Conservation (phyloP, 768 basidiomycete species). For the Porpolomopsis calyptriformis region DNA sequence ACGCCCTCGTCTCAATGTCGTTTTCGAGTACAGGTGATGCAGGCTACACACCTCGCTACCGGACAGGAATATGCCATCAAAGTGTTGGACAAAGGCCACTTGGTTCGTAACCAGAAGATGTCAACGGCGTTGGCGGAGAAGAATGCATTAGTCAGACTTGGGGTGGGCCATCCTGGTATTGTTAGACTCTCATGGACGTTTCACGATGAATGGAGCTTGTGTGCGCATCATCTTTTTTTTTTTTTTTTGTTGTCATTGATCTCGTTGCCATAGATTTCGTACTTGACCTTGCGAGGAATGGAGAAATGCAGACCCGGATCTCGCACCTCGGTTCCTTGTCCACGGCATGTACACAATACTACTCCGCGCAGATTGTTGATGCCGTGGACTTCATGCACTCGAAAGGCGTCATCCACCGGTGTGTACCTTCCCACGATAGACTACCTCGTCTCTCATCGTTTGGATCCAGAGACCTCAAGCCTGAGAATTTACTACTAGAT, state of each 20-base stretch:
- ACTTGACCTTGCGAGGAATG: constrained; percentile 65
- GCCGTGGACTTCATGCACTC: constrained; percentile 86
- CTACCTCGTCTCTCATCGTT: constrained; percentile 4
- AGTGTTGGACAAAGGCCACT: constrained; percentile 74
- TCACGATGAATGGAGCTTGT: constrained; percentile 75
- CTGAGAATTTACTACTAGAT: constrained; percentile 87
- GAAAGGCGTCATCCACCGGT: constrained; percentile 84
- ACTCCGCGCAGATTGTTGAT: constrained; percentile 83
- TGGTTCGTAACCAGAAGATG: constrained; percentile 69
- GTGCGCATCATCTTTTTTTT: constrained; percentile 35
- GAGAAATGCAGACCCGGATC: constrained; percentile 66
- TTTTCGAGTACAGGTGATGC: constrained; percentile 38
- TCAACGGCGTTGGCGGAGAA: constrained; percentile 73
- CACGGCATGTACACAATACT: constrained; percentile 63
- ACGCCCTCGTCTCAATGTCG: constrained; percentile 1
- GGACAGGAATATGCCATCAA: constrained; percentile 67
- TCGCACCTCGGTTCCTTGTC: constrained; percentile 81
- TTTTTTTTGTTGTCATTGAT: not conserved
- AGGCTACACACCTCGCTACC: constrained; percentile 41
- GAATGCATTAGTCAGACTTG: constrained; percentile 63
- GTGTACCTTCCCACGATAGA: constrained; percentile 8
- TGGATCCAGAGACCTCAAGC: constrained; percentile 56
- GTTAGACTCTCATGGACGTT: constrained; percentile 76
- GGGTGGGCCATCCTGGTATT: constrained; percentile 70
- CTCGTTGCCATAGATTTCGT: constrained; percentile 50